These are phyloP conservation scores for Davidsoniella eucalypti DNA, from an alignment of 2,329 filamentous ascomycete genomes.

Conservation along the genomic window DNA sequence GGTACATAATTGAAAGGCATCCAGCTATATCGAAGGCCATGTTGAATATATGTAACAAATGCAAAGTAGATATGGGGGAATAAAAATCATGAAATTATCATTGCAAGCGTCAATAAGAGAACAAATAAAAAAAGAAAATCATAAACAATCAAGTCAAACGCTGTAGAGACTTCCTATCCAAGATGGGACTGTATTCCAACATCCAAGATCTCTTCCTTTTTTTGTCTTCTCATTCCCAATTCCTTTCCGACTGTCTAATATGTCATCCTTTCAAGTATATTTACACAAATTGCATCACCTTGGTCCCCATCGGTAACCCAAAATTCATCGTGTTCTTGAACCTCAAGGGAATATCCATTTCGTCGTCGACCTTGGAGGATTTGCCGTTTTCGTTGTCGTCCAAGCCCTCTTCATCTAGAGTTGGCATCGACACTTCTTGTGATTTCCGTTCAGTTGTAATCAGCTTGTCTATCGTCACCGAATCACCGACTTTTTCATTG, in stretches of 20 bases:
- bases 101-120: too few species aligned
- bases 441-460: neutral
- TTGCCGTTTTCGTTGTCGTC: slow-evolving; percentile 9
- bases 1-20: too few species aligned
- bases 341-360: slow-evolving; percentile 29
- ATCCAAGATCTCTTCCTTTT: neutral
- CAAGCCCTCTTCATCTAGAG: neutral
- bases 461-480: neutral
- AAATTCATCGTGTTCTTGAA: slow-evolving; percentile 31
- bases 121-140: neutral
- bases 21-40: too few species aligned
- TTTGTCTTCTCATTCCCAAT: neutral
- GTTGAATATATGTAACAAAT: too few species aligned
- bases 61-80: too few species aligned
- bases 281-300: too few species aligned
- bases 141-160: neutral
- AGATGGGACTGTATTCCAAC: neutral
- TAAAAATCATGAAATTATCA: too few species aligned
- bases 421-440: neutral
- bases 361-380: slow-evolving; percentile 17
- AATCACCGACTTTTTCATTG: too few species aligned
- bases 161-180: neutral
- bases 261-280: too few species aligned
- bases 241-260: neutral
- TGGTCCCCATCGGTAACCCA: slow-evolving; percentile 17